Evolutionary conservation across 257 asterid genomes (phyloP), one percentile per base, ranked within the genome.

Genomic region (Apocynum venetum): DNA sequence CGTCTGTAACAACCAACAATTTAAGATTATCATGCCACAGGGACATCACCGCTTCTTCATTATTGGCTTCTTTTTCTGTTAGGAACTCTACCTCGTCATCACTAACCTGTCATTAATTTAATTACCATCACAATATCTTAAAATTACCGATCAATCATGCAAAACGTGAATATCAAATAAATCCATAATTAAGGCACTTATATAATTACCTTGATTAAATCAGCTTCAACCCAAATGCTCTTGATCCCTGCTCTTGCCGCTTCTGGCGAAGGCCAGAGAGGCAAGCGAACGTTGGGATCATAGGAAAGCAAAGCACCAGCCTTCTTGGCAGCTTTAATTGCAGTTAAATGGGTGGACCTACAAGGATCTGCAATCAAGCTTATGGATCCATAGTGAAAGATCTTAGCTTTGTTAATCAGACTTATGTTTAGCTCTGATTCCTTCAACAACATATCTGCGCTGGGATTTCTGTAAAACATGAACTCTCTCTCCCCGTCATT

Each of bases 341-440:
- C 86, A 6, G 87, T 87, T 61, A 87, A 47, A 75, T 87, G 90
- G 36, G 89, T 81, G 0, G 87, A 83, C 74, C 82, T 81, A 20
- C 83, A 75, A 0, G 90, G 90, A 72, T 87, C 90, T 0, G 87
- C 36, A 15, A 87, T 87, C 71, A 87, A 73, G 73, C 89, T 87
- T n/a, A 87, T 85, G 38, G 90, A 87, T 2, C 90, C 90, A 49
- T 83, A 87, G 73, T 87, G 90, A 64, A 87, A 87, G 75, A 87
- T 87, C 46, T 65, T 83, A 2, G 84, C 78, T 41, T 77, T 9
- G 65, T 72, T 82, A 73, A 85, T 85, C 56, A 85, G 44, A 6
- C 31, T 60, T 80, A 78, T 49, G 73, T 82, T 82, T 8, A 85
- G 64, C 65, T 85, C 88, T 3, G 86, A 80, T 64, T 82, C 85